Conservation (phyloP, 208 protist species). For the Porcisia deanei region DNA sequence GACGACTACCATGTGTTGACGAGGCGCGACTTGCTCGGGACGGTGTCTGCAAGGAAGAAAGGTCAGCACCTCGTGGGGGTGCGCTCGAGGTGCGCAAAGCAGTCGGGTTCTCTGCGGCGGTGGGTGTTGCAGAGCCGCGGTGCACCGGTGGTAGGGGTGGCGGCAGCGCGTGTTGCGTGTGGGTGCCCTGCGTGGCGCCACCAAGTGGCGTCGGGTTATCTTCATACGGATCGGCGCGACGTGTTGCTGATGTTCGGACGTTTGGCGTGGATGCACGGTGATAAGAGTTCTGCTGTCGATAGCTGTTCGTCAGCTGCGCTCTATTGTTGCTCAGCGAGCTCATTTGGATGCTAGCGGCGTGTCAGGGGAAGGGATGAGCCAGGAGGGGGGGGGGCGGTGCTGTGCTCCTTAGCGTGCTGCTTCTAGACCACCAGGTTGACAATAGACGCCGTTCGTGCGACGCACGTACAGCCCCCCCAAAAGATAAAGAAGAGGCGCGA, state of each 20-base stretch:
- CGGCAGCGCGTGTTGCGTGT: conserved; percentile 28
- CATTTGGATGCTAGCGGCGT: conserved; percentile 6
- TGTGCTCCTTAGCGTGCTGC: not conserved
- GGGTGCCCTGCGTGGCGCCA: conserved; percentile 22
- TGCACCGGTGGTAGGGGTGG: conserved; percentile 32
- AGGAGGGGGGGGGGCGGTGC: not conserved
- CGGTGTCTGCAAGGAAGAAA: conserved; percentile 8
- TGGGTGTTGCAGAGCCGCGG: conserved; percentile 22
- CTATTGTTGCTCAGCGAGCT: conserved; percentile 27
- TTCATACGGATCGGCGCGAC: conserved; percentile 9
- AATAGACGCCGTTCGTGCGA: not conserved
- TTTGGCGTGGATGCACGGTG: conserved; percentile 1
- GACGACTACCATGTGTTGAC: not conserved
- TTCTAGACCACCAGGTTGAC: not conserved
- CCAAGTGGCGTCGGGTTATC: conserved; percentile 21
- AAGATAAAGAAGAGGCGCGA: not conserved
- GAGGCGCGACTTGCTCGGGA: conserved; percentile 24
- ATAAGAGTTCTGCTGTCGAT: not conserved
- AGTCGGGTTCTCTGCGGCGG: not conserved
- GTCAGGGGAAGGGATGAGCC: not conserved
- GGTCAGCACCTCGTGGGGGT: not conserved
- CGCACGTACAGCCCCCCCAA: not conserved
- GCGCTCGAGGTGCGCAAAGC: not conserved
- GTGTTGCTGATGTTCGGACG: not conserved
- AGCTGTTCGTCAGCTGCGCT: conserved; percentile 15